Base-by-base conservation (phyloP, 192 early-diverging fungal genomes). In the Coemansia sp. region DNA sequence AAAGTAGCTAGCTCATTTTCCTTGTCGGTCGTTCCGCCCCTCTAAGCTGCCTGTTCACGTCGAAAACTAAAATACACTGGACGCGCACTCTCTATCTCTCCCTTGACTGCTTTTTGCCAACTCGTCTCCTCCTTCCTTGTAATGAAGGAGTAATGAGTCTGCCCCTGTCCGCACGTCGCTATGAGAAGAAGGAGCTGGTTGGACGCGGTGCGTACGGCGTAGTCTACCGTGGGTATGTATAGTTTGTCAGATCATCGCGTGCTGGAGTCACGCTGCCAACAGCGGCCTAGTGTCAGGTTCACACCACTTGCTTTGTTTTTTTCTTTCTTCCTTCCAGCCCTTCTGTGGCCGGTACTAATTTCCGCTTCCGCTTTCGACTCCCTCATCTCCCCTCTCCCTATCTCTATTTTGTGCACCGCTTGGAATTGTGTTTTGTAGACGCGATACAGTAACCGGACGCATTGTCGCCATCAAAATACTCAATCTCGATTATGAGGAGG, bases 381-480 rank as follows among this genome's bases (percentile, higher is more conserved):
- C 56, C 56, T 20, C 56, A 5, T 0, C 32, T 58, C 56, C 56
- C 56, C 50, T 11, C 20, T 22, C 12, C 25, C 5, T 25, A 2
- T 20, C 20, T 20, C 20, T 20, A 53, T 53, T 22, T 0, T 22
- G 2, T 53, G 50, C 12, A 5, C 50, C 50, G 12, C 25, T 53
- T 53, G 50, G 37, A 22, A 14, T 40, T 58, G 38, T 57, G 7
- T 17, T 25, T 39, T 25, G 6, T 76, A 76, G 74, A 41, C 75
- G 72, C 40, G 88, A 96, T 73, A 91, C 88, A 71, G 77, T 75
- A 44, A 94, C 90, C 11, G 83, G 86, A 32, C 85, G 92, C 75
- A 83, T 93, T 5, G 91, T 99, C 11, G 98, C 97, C 11, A 96
- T 99, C 69, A 99, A 99, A 82, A 91, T 99, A 40, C 86, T 99